Conservation (phyloP, 106 monocot species). For the Apostasia shenzhenica region DNA sequence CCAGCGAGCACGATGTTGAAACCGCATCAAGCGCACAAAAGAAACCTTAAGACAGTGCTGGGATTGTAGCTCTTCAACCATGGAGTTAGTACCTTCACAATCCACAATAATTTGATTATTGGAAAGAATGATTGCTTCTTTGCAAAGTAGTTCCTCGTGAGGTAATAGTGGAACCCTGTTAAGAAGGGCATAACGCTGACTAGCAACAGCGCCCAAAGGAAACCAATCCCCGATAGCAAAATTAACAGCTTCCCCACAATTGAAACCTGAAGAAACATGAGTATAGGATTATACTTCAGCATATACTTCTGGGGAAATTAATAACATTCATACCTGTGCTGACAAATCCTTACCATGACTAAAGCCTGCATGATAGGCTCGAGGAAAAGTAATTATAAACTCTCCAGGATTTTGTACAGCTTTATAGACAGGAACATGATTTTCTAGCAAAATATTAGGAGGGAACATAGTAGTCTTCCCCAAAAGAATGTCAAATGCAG, state of each 20-base stretch:
- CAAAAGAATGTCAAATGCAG: conserved; percentile 73
- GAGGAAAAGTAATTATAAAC: conserved; percentile 87
- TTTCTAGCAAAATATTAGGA: conserved; percentile 71
- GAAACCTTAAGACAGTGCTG: conserved; percentile 31
- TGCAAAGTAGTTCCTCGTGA: conserved; percentile 88
- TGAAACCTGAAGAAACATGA: conserved; percentile 52
- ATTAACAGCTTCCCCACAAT: conserved; percentile 98
- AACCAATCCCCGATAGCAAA: conserved; percentile 98
- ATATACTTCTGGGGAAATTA: no score
- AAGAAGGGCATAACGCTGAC: conserved; percentile 71
- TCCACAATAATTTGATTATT: conserved; percentile 9
- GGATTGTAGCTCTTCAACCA: conserved; percentile 25
- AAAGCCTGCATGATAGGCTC: conserved; percentile 95
- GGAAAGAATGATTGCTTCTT: conserved; percentile 60
- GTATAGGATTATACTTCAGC: no score
- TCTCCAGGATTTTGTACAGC: conserved; percentile 94
- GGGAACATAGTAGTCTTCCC: conserved; percentile 98
- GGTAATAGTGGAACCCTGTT: conserved; percentile 68
- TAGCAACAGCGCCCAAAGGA: conserved; percentile 61
- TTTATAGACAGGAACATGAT: conserved; percentile 85
- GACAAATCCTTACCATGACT: conserved; percentile 58
- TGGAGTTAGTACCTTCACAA: conserved; percentile 4
- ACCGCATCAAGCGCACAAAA: conserved; percentile 63
- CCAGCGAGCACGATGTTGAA: conserved; percentile 43
- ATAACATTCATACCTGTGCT: no score